phyloP scores from a whole-genome alignment of 1,139 yeast species.

The Meyerozyma sp. region DNA sequence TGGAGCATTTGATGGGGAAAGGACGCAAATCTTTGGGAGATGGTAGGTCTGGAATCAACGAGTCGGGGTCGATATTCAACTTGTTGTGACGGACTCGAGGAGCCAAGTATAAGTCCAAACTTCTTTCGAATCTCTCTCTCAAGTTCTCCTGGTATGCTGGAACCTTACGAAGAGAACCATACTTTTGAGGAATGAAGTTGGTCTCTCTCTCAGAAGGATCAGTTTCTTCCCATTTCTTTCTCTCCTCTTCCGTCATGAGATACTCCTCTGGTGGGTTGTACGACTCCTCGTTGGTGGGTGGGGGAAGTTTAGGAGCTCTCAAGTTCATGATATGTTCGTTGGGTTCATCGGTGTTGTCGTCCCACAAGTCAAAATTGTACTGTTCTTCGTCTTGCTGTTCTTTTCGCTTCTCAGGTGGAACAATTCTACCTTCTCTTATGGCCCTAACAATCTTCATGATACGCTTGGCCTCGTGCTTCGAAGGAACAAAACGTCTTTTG shows the following conservation, averaged over 20 bases:
- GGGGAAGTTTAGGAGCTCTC: constrained; percentile 92
- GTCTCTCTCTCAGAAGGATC: constrained; percentile 78
- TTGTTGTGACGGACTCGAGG: constrained; percentile 93
- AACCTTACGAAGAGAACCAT: constrained; percentile 75
- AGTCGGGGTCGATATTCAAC: constrained; percentile 92
- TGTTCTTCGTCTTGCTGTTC: constrained; percentile 49
- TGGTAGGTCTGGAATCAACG: constrained; percentile 92
- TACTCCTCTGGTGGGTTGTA: constrained; percentile 98
- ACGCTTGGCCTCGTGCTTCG: constrained; percentile 93
- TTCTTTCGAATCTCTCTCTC: constrained; percentile 90
- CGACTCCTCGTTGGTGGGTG: constrained; percentile 95
- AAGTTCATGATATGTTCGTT: constrained; percentile 78
- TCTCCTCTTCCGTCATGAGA: constrained; percentile 73
- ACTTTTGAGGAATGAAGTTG: constrained; percentile 80
- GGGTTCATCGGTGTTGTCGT: constrained; percentile 51
- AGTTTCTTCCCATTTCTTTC: constrained; percentile 60
- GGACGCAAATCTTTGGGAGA: constrained; percentile 96
- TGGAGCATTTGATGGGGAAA: constrained; percentile 92
- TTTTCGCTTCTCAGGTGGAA: constrained; percentile 61
- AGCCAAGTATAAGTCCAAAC: constrained; percentile 88
- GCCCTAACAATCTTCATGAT: constrained; percentile 96
- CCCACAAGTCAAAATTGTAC: constrained; percentile 82
- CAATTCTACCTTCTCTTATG: constrained; percentile 90
- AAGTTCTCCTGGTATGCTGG: constrained; percentile 87
- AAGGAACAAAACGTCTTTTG: constrained; percentile 92